Percentiles rank a stretch among this genome's conserved stretches.
phyloP scores from a whole-genome alignment of 805 yeast species.

The Groenewaldozyma tartarivorans region DNA sequence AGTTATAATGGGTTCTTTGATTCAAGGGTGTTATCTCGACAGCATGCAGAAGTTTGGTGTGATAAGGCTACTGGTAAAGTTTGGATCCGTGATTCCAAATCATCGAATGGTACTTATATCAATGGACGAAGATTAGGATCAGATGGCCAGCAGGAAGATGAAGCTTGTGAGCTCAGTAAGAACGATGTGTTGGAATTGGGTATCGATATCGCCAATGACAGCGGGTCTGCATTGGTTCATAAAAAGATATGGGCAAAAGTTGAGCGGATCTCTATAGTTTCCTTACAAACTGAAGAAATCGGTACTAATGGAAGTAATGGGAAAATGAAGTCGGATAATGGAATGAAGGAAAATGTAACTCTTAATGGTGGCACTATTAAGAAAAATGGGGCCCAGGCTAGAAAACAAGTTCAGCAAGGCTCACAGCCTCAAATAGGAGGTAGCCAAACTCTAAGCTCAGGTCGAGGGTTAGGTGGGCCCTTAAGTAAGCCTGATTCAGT shows the following conservation, averaged over 20 bases:
- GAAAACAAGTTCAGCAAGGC: conserved; percentile 1
- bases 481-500: conserved; percentile 15
- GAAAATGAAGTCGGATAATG: background rate
- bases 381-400: background rate
- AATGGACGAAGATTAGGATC: conserved; percentile 65
- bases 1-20: conserved; percentile 88
- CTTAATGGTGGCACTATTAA: conserved; percentile 1
- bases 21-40: conserved; percentile 83
- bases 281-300: conserved; percentile 31
- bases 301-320: background rate
- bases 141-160: conserved; percentile 38
- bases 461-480: background rate
- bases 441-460: background rate
- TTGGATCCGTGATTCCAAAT: conserved; percentile 74
- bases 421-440: background rate
- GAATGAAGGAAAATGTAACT: background rate
- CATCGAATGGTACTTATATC: conserved; percentile 91
- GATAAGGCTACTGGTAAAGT: conserved; percentile 56
- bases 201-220: conserved; percentile 55
- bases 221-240: conserved; percentile 51
- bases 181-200: conserved; percentile 92
- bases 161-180: conserved; percentile 51
- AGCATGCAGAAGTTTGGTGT: conserved; percentile 84
- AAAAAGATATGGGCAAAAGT: conserved; percentile 79
- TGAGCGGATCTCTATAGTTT: conserved; percentile 57